These are phyloP conservation scores for Zoysia pacifica DNA, from an alignment of 176 grass and related monocot species.

Conservation along the genomic window DNA sequence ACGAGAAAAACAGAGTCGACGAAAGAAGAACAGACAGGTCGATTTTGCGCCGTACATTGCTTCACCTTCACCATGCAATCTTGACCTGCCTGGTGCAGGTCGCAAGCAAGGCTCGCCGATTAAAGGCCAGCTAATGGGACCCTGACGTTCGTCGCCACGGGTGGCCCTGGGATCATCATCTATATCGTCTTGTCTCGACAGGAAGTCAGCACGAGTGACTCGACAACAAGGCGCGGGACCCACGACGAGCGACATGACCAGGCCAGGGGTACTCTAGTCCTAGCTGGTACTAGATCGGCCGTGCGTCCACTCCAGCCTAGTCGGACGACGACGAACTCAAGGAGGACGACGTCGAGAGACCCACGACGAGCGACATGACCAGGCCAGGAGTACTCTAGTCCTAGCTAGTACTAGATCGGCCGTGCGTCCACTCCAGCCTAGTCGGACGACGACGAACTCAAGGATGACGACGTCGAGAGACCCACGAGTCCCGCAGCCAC, in stretches of 20 bases:
- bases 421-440: neutral
- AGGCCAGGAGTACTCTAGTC: neutral
- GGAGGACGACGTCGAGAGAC: neutral
- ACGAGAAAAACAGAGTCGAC: too few relatives aligned
- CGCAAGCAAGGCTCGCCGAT: too few relatives aligned
- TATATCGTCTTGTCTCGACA: conserved; percentile 35
- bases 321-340: neutral
- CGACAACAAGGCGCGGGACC: conserved; percentile 14
- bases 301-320: neutral
- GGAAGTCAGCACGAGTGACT: conserved; percentile 53
- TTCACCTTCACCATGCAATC: neutral
- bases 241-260: conserved; percentile 2
- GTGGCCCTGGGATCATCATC: conserved; percentile 13
- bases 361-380: conserved; percentile 26
- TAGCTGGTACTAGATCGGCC: too few relatives aligned
- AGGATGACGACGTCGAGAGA: neutral
- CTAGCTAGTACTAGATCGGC: too few relatives aligned
- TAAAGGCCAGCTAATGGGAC: neutral
- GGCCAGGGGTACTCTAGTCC: neutral
- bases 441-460: neutral
- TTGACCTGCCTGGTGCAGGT: neutral
- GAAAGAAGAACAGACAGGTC: neutral
- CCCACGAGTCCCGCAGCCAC: too few relatives aligned
- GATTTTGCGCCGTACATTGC: neutral
- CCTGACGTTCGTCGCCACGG: neutral